Evolutionary conservation across 805 yeast genomes (phyloP).

Genomic region (Candida pseudofarinosa): DNA sequence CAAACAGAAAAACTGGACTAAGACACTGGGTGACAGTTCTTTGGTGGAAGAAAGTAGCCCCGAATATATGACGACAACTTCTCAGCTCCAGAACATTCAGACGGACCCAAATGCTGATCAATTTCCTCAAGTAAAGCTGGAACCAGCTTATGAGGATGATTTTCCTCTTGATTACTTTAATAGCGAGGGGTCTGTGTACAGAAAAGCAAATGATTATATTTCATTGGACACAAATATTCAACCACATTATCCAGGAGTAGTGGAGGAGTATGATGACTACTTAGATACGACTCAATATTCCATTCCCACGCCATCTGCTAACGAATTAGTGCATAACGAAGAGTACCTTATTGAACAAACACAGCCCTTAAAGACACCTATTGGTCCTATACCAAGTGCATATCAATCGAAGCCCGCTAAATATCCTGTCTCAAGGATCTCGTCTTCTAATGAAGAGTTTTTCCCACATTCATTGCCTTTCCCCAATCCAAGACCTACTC

Average conservation of each 20-base stretch:
- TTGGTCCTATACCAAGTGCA: constrained; percentile 9
- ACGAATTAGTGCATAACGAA: constrained; percentile 39
- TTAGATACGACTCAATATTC: constrained; percentile 7
- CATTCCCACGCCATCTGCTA: constrained; percentile 14
- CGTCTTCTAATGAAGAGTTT: constrained; percentile 17
- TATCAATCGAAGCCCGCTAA: constrained; percentile 8
- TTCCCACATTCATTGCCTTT: constrained; percentile 11
- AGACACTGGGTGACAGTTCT: constrained; percentile 4
- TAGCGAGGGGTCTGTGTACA: constrained; percentile 13
- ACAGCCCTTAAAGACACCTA: constrained; percentile 38
- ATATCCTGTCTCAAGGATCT: constrained; percentile 7
- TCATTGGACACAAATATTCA: constrained; percentile 16
- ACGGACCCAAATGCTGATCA: not conserved
- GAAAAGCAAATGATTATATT: constrained; percentile 16
- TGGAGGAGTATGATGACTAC: constrained; percentile 19
- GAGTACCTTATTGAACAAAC: constrained; percentile 52
- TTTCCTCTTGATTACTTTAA: constrained; percentile 71
- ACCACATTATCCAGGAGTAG: constrained; percentile 3
- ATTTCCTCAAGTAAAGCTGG: constrained; percentile 2
- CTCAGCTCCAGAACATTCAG: not conserved
- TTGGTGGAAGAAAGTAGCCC: constrained; percentile 9
- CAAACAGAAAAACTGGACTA: constrained; percentile 5
- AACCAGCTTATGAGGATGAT: constrained; percentile 48
- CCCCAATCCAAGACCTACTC: constrained; percentile 23
- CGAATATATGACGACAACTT: constrained; percentile 11